Conservation (phyloP, 805 yeast species). For the Helenozyma rhizophorensis region DNA sequence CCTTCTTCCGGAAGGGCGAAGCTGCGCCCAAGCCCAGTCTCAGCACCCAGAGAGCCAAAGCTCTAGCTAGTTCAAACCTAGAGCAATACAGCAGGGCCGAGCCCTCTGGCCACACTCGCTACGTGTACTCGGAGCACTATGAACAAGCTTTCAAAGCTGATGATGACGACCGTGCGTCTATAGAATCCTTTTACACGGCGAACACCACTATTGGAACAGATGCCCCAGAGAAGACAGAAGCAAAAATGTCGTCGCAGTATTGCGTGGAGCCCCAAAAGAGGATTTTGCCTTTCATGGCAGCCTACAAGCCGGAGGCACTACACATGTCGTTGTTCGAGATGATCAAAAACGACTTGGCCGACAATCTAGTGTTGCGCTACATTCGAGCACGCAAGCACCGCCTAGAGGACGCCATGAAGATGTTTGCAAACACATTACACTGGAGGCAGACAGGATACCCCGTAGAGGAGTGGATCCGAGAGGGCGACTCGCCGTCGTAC, state of each 20-base stretch:
- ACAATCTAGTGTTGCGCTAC: constrained; percentile 70
- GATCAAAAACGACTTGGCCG: constrained; percentile 75
- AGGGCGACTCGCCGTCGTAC: constrained; percentile 67
- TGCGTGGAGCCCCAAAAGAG: constrained; percentile 25
- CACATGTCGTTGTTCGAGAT: constrained; percentile 54
- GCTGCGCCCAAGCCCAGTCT: no score
- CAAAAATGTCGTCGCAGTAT: not conserved
- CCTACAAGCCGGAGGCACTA: constrained; percentile 47
- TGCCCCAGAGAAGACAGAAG: no score
- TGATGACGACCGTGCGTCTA: constrained; percentile 20
- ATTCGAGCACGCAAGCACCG: constrained; percentile 87
- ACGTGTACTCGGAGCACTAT: constrained; percentile 19
- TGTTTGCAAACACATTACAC: constrained; percentile 67
- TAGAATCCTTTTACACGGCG: constrained; percentile 33
- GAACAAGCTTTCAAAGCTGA: constrained; percentile 14
- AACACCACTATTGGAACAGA: constrained; percentile 15
- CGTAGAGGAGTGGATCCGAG: constrained; percentile 51
- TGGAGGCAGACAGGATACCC: constrained; percentile 68
- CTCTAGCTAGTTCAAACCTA: constrained; percentile 22
- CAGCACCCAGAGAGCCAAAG: constrained; percentile 20
- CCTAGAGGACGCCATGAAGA: constrained; percentile 58
- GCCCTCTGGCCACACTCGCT: constrained; percentile 18
- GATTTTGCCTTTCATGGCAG: constrained; percentile 47
- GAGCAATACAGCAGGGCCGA: constrained; percentile 21
- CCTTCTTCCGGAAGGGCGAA: constrained; percentile 20